These are phyloP conservation scores for Monosporascus sp. DNA, from an alignment of 2,329 filamentous ascomycete genomes.

Conservation along the genomic window DNA sequence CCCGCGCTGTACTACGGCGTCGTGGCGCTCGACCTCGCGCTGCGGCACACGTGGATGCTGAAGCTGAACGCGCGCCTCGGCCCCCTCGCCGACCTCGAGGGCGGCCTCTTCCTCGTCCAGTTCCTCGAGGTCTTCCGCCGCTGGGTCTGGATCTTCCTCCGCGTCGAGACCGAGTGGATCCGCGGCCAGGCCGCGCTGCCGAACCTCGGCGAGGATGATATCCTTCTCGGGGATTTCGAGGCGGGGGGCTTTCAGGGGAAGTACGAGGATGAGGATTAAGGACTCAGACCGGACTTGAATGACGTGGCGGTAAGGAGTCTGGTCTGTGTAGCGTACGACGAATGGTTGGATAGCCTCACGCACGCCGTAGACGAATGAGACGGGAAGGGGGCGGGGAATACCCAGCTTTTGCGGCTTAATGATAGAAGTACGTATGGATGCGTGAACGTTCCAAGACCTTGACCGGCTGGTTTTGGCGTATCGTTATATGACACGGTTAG, in stretches of 20 bases:
- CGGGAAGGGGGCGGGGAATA: too few species aligned
- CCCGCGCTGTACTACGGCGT: slow-evolving; percentile 76
- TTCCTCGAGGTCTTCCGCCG: slow-evolving; percentile 79
- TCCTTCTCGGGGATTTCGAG: background rate
- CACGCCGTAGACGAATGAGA: too few species aligned
- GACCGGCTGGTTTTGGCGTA: too few species aligned
- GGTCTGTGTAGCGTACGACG: too few species aligned
- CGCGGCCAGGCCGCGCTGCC: slow-evolving; percentile 38
- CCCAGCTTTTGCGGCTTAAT: too few species aligned
- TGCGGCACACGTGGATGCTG: slow-evolving; percentile 87
- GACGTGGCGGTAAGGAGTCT: too few species aligned
- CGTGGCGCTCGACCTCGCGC: slow-evolving; percentile 69
- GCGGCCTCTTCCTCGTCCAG: slow-evolving; percentile 83
- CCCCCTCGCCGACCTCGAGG: slow-evolving; percentile 80
- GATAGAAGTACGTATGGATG: too few species aligned
- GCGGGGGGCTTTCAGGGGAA: slow-evolving; percentile 42
- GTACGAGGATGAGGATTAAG: slow-evolving; percentile 48
- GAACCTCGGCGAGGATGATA: slow-evolving; percentile 42
- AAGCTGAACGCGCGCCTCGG: slow-evolving; percentile 80
- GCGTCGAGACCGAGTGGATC: slow-evolving; percentile 91
- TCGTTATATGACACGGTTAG: too few species aligned
- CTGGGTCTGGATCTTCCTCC: slow-evolving; percentile 97
- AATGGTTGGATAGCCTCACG: too few species aligned
- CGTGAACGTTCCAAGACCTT: too few species aligned
- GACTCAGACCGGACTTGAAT: too few species aligned